These are phyloP conservation scores for Flueggea neowawraea DNA, from an alignment of 441 rosid species.

Conservation along the genomic window DNA sequence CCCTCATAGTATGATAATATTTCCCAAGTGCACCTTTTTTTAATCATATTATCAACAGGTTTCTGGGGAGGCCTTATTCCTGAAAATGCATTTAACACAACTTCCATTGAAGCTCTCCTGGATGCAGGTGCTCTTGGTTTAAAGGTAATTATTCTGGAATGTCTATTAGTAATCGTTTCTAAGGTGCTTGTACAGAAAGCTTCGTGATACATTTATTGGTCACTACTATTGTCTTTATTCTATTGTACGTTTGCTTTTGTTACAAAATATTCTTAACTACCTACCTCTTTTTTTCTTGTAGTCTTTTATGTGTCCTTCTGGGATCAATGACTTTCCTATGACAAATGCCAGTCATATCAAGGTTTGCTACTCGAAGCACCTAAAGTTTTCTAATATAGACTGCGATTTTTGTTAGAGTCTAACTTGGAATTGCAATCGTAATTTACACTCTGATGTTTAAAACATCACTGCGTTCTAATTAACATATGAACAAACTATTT, in stretches of 20 bases:
- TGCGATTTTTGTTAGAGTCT: background rate
- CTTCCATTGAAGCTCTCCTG: constrained; percentile 67
- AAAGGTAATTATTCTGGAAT: constrained; percentile 49
- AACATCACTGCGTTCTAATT: too few species aligned
- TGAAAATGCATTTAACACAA: constrained; percentile 78
- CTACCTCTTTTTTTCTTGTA: constrained; percentile 31
- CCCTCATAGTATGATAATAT: background rate
- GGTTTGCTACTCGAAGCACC: constrained; percentile 34
- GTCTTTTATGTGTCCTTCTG: constrained; percentile 99
- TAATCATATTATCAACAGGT: constrained; percentile 42
- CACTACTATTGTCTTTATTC: constrained; percentile 2
- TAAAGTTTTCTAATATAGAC: background rate
- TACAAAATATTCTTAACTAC: background rate
- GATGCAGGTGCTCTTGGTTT: constrained; percentile 91
- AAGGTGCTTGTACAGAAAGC: background rate
- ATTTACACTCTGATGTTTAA: too few species aligned
- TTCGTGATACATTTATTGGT: background rate
- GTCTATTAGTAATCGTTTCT: background rate
- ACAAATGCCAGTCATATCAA: constrained; percentile 80
- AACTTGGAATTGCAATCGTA: background rate
- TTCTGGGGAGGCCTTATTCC: constrained; percentile 99
- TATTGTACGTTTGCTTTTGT: background rate
- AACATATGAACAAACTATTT: too few species aligned
- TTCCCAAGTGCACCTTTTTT: background rate
- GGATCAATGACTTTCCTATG: constrained; percentile 98